Evolutionary conservation across 2,329 filamentous ascomycete genomes (phyloP).

Genomic region (Trichoderma sp.): DNA sequence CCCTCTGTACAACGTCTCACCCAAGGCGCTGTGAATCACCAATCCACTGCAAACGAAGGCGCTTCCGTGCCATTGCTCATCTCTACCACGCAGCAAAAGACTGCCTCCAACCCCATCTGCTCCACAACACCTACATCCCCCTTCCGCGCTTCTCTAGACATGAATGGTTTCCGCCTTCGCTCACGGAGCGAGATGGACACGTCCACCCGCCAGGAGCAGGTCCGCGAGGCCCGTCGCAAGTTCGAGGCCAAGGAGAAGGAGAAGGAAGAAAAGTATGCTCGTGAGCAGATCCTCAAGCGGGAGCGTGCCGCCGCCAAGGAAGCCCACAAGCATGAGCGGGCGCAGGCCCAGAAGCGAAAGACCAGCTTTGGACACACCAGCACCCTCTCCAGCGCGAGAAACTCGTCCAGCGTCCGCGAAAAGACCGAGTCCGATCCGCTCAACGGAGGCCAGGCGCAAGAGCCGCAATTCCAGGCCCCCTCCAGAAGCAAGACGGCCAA

Average conservation of each 20-base stretch:
- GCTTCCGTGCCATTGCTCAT: slow-evolving; percentile 31
- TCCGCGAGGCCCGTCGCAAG: slow-evolving; percentile 62
- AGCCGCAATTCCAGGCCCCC: slow-evolving; percentile 46
- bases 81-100: slow-evolving; percentile 29
- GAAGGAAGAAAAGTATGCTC: slow-evolving; percentile 64
- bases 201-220: slow-evolving; percentile 55
- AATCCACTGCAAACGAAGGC: slow-evolving; percentile 42
- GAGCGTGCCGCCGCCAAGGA: slow-evolving; percentile 62
- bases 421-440: slow-evolving; percentile 38
- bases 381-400: slow-evolving; percentile 37
- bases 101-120: slow-evolving; percentile 28
- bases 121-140: slow-evolving; percentile 47
- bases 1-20: slow-evolving; percentile 38
- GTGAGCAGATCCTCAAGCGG: slow-evolving; percentile 58
- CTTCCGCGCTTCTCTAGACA: slow-evolving; percentile 60
- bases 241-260: slow-evolving; percentile 62
- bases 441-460: slow-evolving; percentile 38
- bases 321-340: slow-evolving; percentile 52
- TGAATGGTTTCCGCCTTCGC: slow-evolving; percentile 58
- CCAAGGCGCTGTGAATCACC: slow-evolving; percentile 42
- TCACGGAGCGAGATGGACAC: slow-evolving; percentile 62
- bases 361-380: slow-evolving; percentile 34
- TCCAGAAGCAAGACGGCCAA: slow-evolving; percentile 53
- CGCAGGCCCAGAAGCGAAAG: slow-evolving; percentile 45
- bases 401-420: slow-evolving; percentile 36